Evolutionary conservation across 176 grass and related monocot genomes (phyloP), one percentile per base, ranked within the genome.

Genomic region (Carex pumila): DNA sequence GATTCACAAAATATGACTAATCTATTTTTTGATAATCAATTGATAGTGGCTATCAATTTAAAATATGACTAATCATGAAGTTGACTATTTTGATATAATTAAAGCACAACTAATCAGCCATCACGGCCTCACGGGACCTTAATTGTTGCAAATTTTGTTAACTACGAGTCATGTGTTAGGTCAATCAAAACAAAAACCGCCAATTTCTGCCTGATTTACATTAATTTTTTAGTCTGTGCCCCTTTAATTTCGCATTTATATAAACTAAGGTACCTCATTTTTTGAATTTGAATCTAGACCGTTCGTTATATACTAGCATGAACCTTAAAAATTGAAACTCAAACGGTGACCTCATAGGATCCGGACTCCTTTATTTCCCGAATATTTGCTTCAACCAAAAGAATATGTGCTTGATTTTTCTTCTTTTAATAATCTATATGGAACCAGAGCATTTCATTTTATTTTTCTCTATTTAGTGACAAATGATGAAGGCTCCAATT

Each of bases 91-190:
- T n/a, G 0, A 13, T 15, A 82, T 37, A 43, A 61, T 85, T 63
- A 29, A 76, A 77, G n/a, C 49, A 70, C 64, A 55, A 72, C 19
- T 84, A 72, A 85, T 85, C 12, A 74, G 83, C 41, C 43, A 63
- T 74, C 69, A 63, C 62, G 32, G 12, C 43, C 52, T 74, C 69
- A 63, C 62, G 32, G 12, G 29, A 43, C 36, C 83, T 77, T 85
- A 85, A 70, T 80, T 65, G 64, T 41, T 57, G 36, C 13, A 78
- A 86, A 66, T 52, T 56, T 25, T 8, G n/a, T 65, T 64, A 82
- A 82, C 12, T 61, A 60, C 4, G n/a, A 82, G 1, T 19, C 58
- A 82, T 50, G 80, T 82, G 80, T 82, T 82, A 45, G 79, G 79
- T 81, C 59, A 81, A 81, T 81, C 7, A 45, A 81, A 17, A 81